phyloP scores from a whole-genome alignment of 176 grass and related monocot genomes.

The Bonia amplexicaulis region DNA sequence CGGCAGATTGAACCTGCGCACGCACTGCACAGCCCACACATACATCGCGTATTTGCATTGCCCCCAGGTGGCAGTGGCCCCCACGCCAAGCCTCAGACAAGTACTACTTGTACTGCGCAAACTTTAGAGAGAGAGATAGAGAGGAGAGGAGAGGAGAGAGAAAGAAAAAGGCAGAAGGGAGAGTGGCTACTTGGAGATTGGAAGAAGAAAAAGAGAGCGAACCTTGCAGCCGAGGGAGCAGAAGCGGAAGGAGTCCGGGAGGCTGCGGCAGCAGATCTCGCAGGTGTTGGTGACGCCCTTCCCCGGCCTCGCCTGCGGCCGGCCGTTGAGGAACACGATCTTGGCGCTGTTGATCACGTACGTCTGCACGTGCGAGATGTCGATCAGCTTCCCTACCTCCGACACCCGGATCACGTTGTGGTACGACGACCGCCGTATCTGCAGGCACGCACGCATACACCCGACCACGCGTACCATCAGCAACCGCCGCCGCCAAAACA shows the following conservation, averaged over 20 bases:
- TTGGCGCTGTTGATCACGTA: slow-evolving; percentile 84
- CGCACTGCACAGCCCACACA: not conserved
- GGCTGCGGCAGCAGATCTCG: slow-evolving; percentile 67
- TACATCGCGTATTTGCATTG: not conserved
- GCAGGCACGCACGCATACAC: not conserved
- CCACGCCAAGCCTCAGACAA: not conserved
- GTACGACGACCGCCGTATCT: slow-evolving; percentile 75
- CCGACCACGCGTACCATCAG: not conserved
- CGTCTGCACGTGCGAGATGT: slow-evolving; percentile 72
- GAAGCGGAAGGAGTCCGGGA: slow-evolving; percentile 66
- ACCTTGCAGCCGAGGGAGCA: slow-evolving; percentile 84
- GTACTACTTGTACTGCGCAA: not conserved
- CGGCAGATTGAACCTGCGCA: not conserved
- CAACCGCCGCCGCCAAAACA: not conserved
- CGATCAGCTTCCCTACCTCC: slow-evolving; percentile 69
- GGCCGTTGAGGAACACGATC: slow-evolving; percentile 78
- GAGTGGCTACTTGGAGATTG: not conserved
- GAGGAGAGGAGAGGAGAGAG: not conserved
- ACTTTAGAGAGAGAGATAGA: not conserved
- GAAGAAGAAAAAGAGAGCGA: not conserved
- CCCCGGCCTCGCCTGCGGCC: slow-evolving; percentile 52
- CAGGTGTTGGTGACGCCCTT: slow-evolving; percentile 61
- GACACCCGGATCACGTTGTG: slow-evolving; percentile 81
- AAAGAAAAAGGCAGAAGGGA: not conserved
- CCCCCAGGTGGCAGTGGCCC: not conserved